These are phyloP conservation scores for Verticillium dahliae DNA, from an alignment of 2,329 filamentous ascomycete genomes.

Conservation along the genomic window DNA sequence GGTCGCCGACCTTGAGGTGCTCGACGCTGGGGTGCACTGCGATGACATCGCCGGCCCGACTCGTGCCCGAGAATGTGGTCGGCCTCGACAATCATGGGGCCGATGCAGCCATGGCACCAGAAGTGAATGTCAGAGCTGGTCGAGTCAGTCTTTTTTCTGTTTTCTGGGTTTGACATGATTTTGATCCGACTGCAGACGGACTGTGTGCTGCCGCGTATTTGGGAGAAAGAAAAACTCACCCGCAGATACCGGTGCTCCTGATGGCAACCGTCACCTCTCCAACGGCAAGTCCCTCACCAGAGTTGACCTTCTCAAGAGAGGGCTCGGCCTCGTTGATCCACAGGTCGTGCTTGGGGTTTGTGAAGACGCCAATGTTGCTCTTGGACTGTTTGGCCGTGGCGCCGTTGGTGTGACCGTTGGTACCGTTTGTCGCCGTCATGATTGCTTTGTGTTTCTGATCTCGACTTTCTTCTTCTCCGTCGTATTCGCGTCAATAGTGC, in stretches of 20 bases:
- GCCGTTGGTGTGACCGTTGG: constrained; percentile 3
- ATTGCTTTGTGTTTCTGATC: constrained; percentile 1
- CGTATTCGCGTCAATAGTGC: neutral
- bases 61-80: constrained; percentile 94
- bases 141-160: constrained; percentile 8
- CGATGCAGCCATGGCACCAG: constrained; percentile 93
- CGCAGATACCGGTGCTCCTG: constrained; percentile 94
- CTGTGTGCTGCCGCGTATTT: neutral
- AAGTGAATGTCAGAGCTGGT: constrained; percentile 87
- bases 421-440: constrained; percentile 23
- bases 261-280: constrained; percentile 86
- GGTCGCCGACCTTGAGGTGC: constrained; percentile 74
- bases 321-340: constrained; percentile 81
- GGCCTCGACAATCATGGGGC: constrained; percentile 85
- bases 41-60: constrained; percentile 77
- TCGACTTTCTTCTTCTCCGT: neutral
- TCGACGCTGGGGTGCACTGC: constrained; percentile 77
- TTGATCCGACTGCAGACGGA: too few relatives aligned
- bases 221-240: constrained; percentile 42
- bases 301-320: constrained; percentile 65
- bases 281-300: constrained; percentile 60
- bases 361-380: constrained; percentile 93
- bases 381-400: constrained; percentile 47
- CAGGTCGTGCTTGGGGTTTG: constrained; percentile 84
- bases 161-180: neutral